Evolutionary conservation across 2,329 filamentous ascomycete species (phyloP).

Genomic region (Pyricularia pennisetigena): DNA sequence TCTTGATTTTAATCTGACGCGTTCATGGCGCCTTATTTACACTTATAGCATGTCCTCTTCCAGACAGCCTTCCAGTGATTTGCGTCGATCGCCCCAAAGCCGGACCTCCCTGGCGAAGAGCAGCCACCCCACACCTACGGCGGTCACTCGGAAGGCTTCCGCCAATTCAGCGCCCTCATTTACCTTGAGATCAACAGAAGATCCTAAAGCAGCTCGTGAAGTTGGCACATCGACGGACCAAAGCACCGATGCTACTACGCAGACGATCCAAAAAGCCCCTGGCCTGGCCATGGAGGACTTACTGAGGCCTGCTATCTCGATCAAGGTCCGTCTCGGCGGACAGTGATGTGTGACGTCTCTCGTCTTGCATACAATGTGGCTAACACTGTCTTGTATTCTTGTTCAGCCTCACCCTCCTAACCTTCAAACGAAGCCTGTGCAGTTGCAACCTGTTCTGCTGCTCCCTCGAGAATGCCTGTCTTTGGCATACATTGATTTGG

Average conservation of each 20-base stretch:
- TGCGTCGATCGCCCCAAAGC: background rate
- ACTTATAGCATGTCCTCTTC: background rate
- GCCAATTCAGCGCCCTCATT: background rate
- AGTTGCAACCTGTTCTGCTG: slow-evolving; percentile 51
- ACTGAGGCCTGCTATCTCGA: slow-evolving; percentile 38
- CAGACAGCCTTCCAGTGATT: background rate
- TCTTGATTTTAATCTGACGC: background rate
- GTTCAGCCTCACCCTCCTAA: slow-evolving; percentile 45
- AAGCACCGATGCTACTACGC: slow-evolving; percentile 17
- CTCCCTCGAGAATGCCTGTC: slow-evolving; percentile 50
- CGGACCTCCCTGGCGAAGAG: background rate
- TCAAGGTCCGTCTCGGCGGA: slow-evolving; percentile 33
- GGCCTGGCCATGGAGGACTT: slow-evolving; percentile 37
- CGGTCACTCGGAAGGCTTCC: background rate
- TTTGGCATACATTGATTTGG: slow-evolving; percentile 52
- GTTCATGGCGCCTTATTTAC: background rate
- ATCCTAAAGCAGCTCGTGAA: background rate
- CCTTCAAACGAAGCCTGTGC: slow-evolving; percentile 40
- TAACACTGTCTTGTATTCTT: background rate
- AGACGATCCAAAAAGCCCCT: slow-evolving; percentile 5
- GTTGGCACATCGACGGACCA: slow-evolving; percentile 7
- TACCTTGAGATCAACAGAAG: background rate
- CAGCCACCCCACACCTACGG: background rate
- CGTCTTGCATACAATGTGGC: slow-evolving; percentile 7
- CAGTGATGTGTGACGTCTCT: background rate